Conservation (phyloP, 495 filamentous ascomycete genomes). For the Viridothelium virens region DNA sequence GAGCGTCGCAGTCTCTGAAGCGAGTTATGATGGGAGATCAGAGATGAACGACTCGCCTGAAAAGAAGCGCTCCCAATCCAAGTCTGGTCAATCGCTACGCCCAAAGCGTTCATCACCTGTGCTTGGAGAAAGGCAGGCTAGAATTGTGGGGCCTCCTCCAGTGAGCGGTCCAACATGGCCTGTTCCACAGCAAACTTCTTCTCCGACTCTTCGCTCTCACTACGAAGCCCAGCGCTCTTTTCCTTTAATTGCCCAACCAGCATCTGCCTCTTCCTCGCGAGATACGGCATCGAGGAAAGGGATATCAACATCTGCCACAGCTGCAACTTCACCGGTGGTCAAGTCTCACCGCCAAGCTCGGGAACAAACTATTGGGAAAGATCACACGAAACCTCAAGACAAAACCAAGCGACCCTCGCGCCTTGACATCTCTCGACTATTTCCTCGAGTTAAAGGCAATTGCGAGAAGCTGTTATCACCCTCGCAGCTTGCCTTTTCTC, state of each 20-base stretch:
- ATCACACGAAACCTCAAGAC: conserved; percentile 4
- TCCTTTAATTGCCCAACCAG: conserved; percentile 34
- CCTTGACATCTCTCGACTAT: conserved; percentile 33
- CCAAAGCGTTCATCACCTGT: conserved; percentile 26
- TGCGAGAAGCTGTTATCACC: conserved; percentile 20
- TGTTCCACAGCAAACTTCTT: conserved; percentile 21
- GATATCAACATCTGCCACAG: conserved; percentile 11
- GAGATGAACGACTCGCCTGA: conserved; percentile 18
- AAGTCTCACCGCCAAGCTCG: conserved; percentile 15
- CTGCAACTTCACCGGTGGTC: conserved; percentile 14
- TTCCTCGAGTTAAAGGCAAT: conserved; percentile 28
- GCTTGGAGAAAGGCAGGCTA: conserved; percentile 17
- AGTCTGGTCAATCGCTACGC: not conserved
- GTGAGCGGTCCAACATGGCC: conserved; percentile 20
- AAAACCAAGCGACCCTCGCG: conserved; percentile 27
- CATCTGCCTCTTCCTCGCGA: conserved; percentile 33
- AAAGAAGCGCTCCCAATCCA: not conserved
- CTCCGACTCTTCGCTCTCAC: conserved; percentile 31
- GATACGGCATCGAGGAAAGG: conserved; percentile 34
- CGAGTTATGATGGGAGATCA: conserved; percentile 17
- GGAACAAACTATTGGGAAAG: conserved; percentile 15
- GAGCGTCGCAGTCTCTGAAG: conserved; percentile 28
- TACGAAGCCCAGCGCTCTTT: conserved; percentile 32
- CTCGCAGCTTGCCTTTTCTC: conserved; percentile 30
- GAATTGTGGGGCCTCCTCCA: conserved; percentile 17